Percentiles rank a stretch among this genome's conserved stretches.
phyloP scores from a whole-genome alignment of 164 flowering plant species.

The Vitis labrusca region DNA sequence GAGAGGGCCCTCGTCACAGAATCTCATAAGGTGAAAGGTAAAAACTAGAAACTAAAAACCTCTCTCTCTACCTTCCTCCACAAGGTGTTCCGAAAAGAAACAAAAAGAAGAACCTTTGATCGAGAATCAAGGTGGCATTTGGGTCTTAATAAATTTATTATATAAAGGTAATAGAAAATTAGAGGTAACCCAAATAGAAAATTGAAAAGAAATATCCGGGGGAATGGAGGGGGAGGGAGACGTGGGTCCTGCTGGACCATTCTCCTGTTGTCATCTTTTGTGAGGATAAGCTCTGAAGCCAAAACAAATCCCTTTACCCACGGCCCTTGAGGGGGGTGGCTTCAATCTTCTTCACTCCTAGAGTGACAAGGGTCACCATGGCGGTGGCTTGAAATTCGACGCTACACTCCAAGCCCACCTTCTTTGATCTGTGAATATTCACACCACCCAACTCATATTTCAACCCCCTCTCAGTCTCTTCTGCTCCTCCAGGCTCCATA shows the following conservation, averaged over 20 bases:
- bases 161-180: background rate
- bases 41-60: too few species aligned
- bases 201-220: slow-evolving; percentile 27
- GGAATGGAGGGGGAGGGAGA: too few species aligned
- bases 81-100: background rate
- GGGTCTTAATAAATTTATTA: too few species aligned
- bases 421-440: slow-evolving; percentile 26
- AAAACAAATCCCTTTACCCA: background rate
- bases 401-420: slow-evolving; percentile 20
- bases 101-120: background rate
- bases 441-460: slow-evolving; percentile 2
- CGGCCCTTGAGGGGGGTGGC: background rate
- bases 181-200: slow-evolving; percentile 9
- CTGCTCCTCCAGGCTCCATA: slow-evolving; percentile 1
- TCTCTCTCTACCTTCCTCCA: background rate
- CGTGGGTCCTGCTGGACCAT: slow-evolving; percentile 31
- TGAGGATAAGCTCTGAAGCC: slow-evolving; percentile 32
- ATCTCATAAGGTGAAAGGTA: background rate
- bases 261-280: slow-evolving; percentile 29
- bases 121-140: background rate
- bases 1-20: background rate
- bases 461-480: background rate
- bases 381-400: slow-evolving; percentile 17
- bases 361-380: slow-evolving; percentile 26
- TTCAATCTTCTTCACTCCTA: slow-evolving; percentile 20